phyloP scores from a whole-genome alignment of 345 rosid genomes.

The Ricinus communis region DNA sequence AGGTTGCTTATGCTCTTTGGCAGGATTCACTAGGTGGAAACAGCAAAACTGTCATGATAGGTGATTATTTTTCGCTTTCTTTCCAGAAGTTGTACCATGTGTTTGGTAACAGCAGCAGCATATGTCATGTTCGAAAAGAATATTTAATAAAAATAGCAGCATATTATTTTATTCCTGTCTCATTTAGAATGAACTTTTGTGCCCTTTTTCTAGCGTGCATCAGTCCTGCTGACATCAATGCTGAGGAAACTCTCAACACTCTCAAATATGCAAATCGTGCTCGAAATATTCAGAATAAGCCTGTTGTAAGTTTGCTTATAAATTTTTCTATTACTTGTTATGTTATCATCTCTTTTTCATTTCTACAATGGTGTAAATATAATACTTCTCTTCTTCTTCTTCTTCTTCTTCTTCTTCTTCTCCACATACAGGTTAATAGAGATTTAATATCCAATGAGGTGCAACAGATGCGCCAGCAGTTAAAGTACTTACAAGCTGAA shows the following conservation, averaged over 20 bases:
- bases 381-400: neutral
- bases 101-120: neutral
- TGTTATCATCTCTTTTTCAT: neutral
- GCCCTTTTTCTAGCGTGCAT: conserved; percentile 61
- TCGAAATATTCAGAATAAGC: conserved; percentile 92
- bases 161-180: neutral
- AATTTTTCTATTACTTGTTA: neutral
- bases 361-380: neutral
- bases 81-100: neutral
- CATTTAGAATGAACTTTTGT: neutral
- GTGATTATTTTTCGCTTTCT: conserved; percentile 33
- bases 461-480: conserved; percentile 96
- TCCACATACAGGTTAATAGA: conserved; percentile 78
- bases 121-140: neutral
- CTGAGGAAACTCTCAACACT: conserved; percentile 95
- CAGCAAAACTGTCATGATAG: conserved; percentile 98
- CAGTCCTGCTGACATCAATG: conserved; percentile 98
- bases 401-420: conserved; percentile 3
- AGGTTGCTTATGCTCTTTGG: conserved; percentile 15
- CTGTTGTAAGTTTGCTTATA: conserved; percentile 63
- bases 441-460: conserved; percentile 94
- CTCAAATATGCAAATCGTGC: conserved; percentile 99
- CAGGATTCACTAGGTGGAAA: conserved; percentile 99
- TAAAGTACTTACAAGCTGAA: conserved; percentile 92
- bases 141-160: no score